These are phyloP conservation scores for Lactifluus rugatus DNA, from an alignment of 768 basidiomycete species.

Conservation along the genomic window DNA sequence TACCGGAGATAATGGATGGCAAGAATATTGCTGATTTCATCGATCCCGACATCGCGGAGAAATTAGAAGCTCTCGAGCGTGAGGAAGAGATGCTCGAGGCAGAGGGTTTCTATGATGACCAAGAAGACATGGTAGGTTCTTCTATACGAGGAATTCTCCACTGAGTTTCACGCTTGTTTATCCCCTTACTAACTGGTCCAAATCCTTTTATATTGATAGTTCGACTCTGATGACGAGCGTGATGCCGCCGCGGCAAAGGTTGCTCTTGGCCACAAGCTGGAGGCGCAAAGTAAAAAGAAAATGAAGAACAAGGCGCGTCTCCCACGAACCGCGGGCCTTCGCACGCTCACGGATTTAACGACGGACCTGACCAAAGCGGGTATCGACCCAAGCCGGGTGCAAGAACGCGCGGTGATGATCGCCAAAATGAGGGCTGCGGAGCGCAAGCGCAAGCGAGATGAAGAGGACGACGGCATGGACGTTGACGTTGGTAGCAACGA, in stretches of 20 bases:
- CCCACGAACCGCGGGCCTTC: conserved; percentile 64
- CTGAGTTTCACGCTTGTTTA: neutral
- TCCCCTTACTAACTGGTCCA: neutral
- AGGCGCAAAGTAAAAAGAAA: conserved; percentile 75
- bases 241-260: conserved; percentile 55
- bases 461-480: conserved; percentile 27
- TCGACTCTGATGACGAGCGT: conserved; percentile 62
- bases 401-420: conserved; percentile 79
- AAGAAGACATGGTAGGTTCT: conserved; percentile 67
- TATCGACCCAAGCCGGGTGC: conserved; percentile 76
- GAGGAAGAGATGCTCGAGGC: conserved; percentile 92
- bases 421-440: conserved; percentile 64
- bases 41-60: conserved; percentile 94
- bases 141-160: neutral
- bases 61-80: conserved; percentile 91
- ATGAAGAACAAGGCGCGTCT: conserved; percentile 76
- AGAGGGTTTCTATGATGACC: conserved; percentile 91
- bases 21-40: conserved; percentile 99
- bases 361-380: conserved; percentile 79
- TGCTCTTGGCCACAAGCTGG: conserved; percentile 56
- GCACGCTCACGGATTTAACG: conserved; percentile 65
- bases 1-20: conserved; percentile 99
- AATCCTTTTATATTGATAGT: conserved; percentile 21
- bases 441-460: conserved; percentile 57
- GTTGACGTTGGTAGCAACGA: conserved; percentile 31